Evolutionary conservation across 2,329 filamentous ascomycete species (phyloP).

Genomic region (Colletotrichum sp.): DNA sequence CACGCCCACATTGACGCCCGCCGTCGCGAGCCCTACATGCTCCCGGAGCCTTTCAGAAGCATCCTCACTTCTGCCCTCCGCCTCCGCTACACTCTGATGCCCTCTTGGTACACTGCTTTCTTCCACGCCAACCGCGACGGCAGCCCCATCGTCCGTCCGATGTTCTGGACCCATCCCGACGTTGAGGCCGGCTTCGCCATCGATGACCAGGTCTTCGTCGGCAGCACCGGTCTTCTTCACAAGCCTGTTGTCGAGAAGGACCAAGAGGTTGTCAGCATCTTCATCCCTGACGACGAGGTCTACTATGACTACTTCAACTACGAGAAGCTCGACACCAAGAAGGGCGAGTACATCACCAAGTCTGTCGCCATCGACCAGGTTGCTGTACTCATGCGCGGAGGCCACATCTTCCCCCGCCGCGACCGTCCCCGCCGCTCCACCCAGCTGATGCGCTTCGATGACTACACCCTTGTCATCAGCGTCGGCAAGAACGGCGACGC

Average conservation of each 20-base stretch:
- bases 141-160: slow-evolving; percentile 86
- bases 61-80: slow-evolving; percentile 90
- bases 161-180: slow-evolving; percentile 89
- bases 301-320: slow-evolving; percentile 98
- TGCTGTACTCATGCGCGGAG: slow-evolving; percentile 89
- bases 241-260: slow-evolving; percentile 88
- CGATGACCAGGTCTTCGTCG: slow-evolving; percentile 93
- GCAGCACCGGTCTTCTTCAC: slow-evolving; percentile 84
- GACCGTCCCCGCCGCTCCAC: slow-evolving; percentile 86
- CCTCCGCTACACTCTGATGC: slow-evolving; percentile 86
- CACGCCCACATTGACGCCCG: slow-evolving; percentile 97
- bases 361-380: slow-evolving; percentile 84
- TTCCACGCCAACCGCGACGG: slow-evolving; percentile 84
- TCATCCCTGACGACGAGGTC: slow-evolving; percentile 84
- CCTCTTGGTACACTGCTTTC: slow-evolving; percentile 97
- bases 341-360: slow-evolving; percentile 73
- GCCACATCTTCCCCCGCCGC: slow-evolving; percentile 88
- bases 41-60: slow-evolving; percentile 80
- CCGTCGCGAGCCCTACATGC: slow-evolving; percentile 89
- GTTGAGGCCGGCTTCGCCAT: slow-evolving; percentile 88
- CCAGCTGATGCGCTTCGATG: slow-evolving; percentile 90
- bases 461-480: slow-evolving; percentile 87
- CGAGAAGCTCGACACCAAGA: slow-evolving; percentile 70
- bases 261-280: slow-evolving; percentile 75
- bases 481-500: slow-evolving; percentile 67